Conservation (phyloP, 306 rosid genomes). For the Boehmeria nivea region DNA sequence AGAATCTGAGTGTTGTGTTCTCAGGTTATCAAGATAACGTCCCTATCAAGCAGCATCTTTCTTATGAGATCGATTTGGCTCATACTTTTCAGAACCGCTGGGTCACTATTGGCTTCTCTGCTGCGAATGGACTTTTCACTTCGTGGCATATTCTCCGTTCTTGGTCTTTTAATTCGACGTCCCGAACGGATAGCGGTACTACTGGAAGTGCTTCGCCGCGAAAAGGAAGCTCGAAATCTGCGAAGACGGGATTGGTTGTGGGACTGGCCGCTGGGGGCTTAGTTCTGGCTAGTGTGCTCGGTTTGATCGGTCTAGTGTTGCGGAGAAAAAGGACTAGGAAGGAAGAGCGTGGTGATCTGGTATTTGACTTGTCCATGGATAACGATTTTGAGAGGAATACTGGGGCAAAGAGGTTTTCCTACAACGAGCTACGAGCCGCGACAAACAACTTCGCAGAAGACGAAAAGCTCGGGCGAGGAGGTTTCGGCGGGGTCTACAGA, state of each 20-base stretch:
- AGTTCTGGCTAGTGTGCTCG: not conserved
- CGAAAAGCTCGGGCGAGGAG: constrained; percentile 22
- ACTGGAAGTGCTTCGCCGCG: too few relatives aligned
- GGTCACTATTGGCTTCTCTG: constrained; percentile 12
- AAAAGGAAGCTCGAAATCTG: too few relatives aligned
- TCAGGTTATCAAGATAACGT: not conserved
- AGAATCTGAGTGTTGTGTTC: constrained; percentile 5
- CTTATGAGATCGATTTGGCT: not conserved
- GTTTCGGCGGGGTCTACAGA: constrained; percentile 24
- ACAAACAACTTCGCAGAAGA: constrained; percentile 10
- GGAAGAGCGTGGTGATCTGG: not conserved
- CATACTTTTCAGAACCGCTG: constrained; percentile 2
- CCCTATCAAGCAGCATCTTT: not conserved
- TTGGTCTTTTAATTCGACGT: constrained; percentile 7
- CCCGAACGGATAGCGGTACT: not conserved
- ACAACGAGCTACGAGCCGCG: constrained; percentile 7
- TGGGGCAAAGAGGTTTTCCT: constrained; percentile 13
- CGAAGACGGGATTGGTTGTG: too few relatives aligned
- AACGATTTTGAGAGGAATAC: constrained; percentile 2
- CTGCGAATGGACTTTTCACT: not conserved
- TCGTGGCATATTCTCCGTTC: not conserved
- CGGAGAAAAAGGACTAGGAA: not conserved
- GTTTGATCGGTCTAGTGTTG: not conserved
- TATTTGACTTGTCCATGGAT: constrained; percentile 15
- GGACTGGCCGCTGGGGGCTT: not conserved